A percentile compares a stretch with the other conserved stretches of the same genome.
Evolutionary conservation across 371 early-diverging fungal species (phyloP).

Genomic region (Fennellomyces sp.): DNA sequence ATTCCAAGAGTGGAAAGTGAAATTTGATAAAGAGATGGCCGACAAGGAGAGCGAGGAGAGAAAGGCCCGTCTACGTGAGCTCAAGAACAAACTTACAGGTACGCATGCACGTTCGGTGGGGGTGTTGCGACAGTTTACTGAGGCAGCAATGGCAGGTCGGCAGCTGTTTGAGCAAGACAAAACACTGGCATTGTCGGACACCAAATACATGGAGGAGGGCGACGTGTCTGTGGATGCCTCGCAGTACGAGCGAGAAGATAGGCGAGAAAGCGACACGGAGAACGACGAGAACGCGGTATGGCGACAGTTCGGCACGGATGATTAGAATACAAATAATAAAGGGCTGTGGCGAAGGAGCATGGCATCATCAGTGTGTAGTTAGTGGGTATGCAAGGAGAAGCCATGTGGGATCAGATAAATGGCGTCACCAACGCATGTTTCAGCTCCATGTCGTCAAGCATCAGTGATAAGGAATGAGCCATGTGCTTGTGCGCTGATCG

Average conservation of each 20-base stretch:
- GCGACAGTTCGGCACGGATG: slow-evolving; percentile 42
- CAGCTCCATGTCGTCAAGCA: too few species aligned
- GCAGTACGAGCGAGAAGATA: slow-evolving; percentile 66
- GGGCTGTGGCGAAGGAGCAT: too few species aligned
- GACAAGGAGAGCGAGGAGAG: slow-evolving; percentile 59
- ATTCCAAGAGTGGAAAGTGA: slow-evolving; percentile 81
- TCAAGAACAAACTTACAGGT: slow-evolving; percentile 63
- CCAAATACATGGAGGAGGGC: slow-evolving; percentile 82
- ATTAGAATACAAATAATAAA: slow-evolving; percentile 17
- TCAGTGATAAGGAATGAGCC: too few species aligned
- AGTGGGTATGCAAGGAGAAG: neutral
- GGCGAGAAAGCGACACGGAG: slow-evolving; percentile 55
- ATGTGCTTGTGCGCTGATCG: too few species aligned
- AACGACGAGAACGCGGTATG: slow-evolving; percentile 53
- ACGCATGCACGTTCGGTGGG: too few species aligned
- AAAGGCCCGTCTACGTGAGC: slow-evolving; percentile 47
- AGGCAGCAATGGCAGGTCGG: too few species aligned
- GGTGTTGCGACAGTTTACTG: too few species aligned
- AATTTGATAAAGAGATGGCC: slow-evolving; percentile 77
- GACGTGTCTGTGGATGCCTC: slow-evolving; percentile 83
- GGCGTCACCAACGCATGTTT: too few species aligned
- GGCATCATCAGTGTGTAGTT: too few species aligned
- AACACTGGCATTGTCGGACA: slow-evolving; percentile 84
- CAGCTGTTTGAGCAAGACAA: slow-evolving; percentile 92
- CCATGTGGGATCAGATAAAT: too few species aligned